Base-by-base conservation (phyloP, 2,329 filamentous ascomycete species). In the Fusarium verticillioides region DNA sequence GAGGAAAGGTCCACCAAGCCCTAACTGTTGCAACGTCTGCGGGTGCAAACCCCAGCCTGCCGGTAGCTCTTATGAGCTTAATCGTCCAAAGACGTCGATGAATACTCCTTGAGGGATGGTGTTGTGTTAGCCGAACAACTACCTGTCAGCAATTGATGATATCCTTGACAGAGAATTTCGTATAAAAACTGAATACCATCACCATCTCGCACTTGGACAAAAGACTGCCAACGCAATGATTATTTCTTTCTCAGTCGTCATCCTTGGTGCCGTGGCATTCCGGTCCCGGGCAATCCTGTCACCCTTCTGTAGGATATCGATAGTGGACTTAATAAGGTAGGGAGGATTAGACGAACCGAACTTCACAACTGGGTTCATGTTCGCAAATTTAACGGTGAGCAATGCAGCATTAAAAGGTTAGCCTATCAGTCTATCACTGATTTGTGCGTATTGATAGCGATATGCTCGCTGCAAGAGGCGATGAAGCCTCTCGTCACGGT, bases 11-110 rank as follows among this genome's bases (percentile, higher is more conserved):
- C 50, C 66, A 50, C 47, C 49, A 65, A 59, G 60, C 62, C 64
- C 61, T 69, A 59, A 63, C 72, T 66, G 72, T 58, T 69, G 57
- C 58, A 66, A 64, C 52, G 53, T 54, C 53, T 63, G 69, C 63
- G 73, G 76, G 65, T 72, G 74, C 65, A 63, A 66, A 75, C 74
- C 76, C 76, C 67, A 62, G 73, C 64, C 66, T 73, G 62, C 65
- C 60, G 66, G 65, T 75, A 68, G 73, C 62, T 59, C 54, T 53
- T 66, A 69, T 62, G 73, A 77, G 74, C 74, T 78, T 78, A 77
- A 77, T 77, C 65, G 67, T 54, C 49, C 28, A 58, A 42, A 44
- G 28, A 71, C 71, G 70, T 67, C 62, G 67, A 70, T 78, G 64
- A 63, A 75, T 75, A 68, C 70, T 74, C 58, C 52, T 72, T 78